Conservation (phyloP, 345 rosid species). For the Eucalyptus dawsonii region DNA sequence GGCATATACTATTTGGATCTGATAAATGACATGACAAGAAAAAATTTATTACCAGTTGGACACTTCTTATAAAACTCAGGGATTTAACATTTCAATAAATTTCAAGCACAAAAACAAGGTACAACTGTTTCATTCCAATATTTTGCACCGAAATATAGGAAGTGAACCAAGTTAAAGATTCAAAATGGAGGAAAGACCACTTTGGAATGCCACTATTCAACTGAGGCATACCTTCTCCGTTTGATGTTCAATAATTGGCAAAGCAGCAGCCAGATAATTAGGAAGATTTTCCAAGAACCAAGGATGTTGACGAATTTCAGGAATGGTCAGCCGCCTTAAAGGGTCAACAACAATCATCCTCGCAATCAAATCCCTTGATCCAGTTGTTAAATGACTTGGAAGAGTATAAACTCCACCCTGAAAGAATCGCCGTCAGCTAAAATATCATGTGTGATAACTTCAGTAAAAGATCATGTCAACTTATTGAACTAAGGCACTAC, state of each 20-base stretch:
- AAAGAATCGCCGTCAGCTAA: not conserved
- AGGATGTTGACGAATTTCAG: constrained; percentile 82
- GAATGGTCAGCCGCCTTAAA: constrained; percentile 75
- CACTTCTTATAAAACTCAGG: not conserved
- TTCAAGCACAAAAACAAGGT: not conserved
- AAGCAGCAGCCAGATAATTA: constrained; percentile 81
- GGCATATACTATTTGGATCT: not conserved
- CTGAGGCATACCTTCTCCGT: constrained; percentile 49
- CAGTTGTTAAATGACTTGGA: constrained; percentile 86
- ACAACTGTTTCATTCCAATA: not conserved
- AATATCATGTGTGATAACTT: not conserved
- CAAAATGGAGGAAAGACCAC: not conserved
- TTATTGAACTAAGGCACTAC: not conserved
- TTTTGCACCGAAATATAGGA: not conserved
- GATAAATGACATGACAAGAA: not conserved
- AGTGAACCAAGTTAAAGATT: not conserved
- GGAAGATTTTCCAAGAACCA: constrained; percentile 92
- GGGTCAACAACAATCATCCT: constrained; percentile 95
- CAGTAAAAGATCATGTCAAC: not conserved
- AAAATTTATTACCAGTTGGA: not conserved
- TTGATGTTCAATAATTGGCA: constrained; percentile 70
- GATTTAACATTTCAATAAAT: not conserved
- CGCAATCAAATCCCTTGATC: constrained; percentile 89
- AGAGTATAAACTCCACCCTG: constrained; percentile 91
- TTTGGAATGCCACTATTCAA: not conserved